These are phyloP conservation scores for Kurtzmaniella quercitrusa DNA, from an alignment of 1,139 yeast species.

Conservation along the genomic window DNA sequence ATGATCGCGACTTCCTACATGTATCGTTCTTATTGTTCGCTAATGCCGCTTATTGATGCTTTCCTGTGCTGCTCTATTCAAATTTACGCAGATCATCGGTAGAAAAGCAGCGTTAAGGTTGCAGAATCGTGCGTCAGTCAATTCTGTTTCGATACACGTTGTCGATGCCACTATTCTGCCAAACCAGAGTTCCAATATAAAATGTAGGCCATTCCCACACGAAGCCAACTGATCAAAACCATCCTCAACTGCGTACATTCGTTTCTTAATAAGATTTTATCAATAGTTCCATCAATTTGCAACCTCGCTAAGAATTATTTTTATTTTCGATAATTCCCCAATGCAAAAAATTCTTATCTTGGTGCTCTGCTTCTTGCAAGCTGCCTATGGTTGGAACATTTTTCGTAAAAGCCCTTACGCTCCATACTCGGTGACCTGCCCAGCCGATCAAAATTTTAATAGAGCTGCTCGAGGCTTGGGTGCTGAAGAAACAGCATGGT, in stretches of 20 bases:
- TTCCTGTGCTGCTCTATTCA: background rate
- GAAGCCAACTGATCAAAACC: no score
- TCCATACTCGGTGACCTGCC: constrained; percentile 41
- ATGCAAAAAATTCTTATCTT: background rate
- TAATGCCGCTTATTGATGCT: background rate
- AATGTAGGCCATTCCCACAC: no score
- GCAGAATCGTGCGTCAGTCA: background rate
- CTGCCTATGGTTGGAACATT: background rate
- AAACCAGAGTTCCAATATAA: background rate
- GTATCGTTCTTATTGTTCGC: background rate
- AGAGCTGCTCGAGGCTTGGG: constrained; percentile 30
- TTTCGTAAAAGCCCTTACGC: constrained; percentile 22
- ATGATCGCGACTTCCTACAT: background rate
- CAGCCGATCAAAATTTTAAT: constrained; percentile 24
- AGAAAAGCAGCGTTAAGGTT: background rate
- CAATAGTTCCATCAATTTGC: background rate
- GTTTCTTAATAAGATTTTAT: background rate
- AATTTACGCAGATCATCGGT: background rate
- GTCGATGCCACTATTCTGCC: background rate
- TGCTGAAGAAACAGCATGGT: constrained; percentile 37
- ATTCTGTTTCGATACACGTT: background rate
- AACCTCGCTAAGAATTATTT: background rate
- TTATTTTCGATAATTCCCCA: background rate
- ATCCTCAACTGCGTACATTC: no score
- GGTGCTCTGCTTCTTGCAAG: background rate